phyloP scores from a whole-genome alignment of 768 basidiomycete species.

The Lactifluus hygrophoroides region DNA sequence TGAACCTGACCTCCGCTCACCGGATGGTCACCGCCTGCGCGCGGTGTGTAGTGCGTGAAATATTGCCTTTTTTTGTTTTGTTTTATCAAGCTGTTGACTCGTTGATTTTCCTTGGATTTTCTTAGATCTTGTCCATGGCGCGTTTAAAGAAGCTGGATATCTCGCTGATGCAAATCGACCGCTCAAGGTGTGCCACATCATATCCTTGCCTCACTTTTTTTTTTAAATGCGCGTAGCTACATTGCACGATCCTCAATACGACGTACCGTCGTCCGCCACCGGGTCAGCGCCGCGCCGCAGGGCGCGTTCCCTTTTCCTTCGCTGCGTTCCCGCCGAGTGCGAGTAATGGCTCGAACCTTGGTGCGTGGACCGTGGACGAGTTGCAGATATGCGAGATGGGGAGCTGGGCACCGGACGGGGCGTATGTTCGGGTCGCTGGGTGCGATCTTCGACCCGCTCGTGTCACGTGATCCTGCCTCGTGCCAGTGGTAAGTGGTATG shows the following conservation, averaged over 20 bases:
- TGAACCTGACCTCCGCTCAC: conserved; percentile 35
- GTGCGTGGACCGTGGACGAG: conserved; percentile 44
- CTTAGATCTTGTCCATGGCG: conserved; percentile 26
- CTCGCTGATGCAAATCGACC: conserved; percentile 28
- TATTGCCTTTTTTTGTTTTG: background rate
- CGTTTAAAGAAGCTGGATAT: conserved; percentile 28
- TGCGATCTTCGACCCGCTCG: background rate
- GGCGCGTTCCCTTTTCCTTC: conserved; percentile 38
- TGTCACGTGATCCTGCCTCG: background rate
- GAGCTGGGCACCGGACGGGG: conserved; percentile 51
- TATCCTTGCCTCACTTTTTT: background rate
- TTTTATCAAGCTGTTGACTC: no score
- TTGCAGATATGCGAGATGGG: conserved; percentile 68
- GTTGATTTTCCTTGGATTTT: no score
- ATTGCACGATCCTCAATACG: conserved; percentile 33
- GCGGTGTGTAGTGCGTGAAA: conserved; percentile 28
- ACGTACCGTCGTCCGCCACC: conserved; percentile 26
- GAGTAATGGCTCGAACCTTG: conserved; percentile 36
- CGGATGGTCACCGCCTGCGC: conserved; percentile 27
- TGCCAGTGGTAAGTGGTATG: no score
- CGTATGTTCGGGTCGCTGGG: conserved; percentile 39
- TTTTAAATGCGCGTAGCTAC: conserved; percentile 23
- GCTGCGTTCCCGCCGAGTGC: background rate
- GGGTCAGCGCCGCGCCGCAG: conserved; percentile 12
- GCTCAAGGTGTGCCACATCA: conserved; percentile 29